Percentiles rank a stretch among this genome's conserved stretches.
Evolutionary conservation across 495 filamentous ascomycete genomes (phyloP).

Genomic region (Trichodelitschia bisporula): DNA sequence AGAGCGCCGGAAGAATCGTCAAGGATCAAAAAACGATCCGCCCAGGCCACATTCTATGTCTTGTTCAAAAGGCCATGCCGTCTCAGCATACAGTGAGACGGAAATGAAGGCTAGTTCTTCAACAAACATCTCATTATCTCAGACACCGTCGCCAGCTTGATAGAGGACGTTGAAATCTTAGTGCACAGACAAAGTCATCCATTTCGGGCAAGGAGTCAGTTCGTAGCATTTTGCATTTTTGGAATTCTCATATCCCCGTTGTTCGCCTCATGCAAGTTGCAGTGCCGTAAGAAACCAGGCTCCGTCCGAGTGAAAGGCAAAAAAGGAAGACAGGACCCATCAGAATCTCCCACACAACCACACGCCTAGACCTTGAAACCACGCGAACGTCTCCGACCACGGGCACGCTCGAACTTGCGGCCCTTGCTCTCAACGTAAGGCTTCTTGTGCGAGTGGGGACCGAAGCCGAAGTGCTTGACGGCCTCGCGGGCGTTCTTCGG

Average conservation of each 20-base stretch:
- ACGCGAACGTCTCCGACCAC: slow-evolving; percentile 84
- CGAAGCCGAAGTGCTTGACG: slow-evolving; percentile 95
- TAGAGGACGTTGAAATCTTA: too few species aligned
- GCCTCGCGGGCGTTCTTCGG: slow-evolving; percentile 95
- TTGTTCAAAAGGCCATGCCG: background rate
- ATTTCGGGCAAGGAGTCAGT: too few species aligned
- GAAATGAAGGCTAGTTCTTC: background rate
- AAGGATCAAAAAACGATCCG: background rate
- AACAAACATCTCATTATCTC: background rate
- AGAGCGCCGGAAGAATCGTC: background rate
- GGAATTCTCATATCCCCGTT: too few species aligned
- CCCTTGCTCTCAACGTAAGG: slow-evolving; percentile 95
- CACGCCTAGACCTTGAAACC: slow-evolving; percentile 89
- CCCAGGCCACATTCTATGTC: background rate
- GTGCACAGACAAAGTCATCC: too few species aligned
- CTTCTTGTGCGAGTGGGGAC: slow-evolving; percentile 95
- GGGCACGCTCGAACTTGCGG: slow-evolving; percentile 94
- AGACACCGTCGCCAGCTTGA: too few species aligned
- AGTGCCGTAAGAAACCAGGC: too few species aligned
- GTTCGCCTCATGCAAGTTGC: too few species aligned
- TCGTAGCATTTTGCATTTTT: too few species aligned
- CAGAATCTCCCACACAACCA: background rate
- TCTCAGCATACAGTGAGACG: background rate
- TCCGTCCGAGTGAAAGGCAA: too few species aligned
- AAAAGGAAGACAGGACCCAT: too few species aligned